phyloP scores from a whole-genome alignment of 2,329 filamentous ascomycete species.

The Elsinoe arachidis region DNA sequence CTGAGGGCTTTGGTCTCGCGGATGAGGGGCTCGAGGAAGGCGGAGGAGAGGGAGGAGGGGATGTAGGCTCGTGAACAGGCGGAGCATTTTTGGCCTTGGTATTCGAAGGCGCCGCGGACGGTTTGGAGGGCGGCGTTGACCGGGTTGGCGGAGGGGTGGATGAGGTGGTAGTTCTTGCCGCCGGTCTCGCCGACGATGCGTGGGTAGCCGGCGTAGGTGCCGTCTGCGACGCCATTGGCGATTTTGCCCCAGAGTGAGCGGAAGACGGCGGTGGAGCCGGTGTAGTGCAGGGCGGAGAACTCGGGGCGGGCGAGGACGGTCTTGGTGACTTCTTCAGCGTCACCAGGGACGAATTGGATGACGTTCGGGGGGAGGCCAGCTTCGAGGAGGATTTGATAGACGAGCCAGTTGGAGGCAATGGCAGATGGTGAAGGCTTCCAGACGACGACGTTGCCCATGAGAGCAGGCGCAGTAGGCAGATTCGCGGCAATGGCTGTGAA shows the following conservation, averaged over 20 bases:
- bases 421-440: conserved; percentile 94
- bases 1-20: conserved; percentile 62
- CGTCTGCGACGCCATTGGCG: conserved; percentile 68
- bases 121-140: conserved; percentile 73
- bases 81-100: conserved; percentile 85
- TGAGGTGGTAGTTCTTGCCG: conserved; percentile 86
- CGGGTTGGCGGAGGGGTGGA: conserved; percentile 69
- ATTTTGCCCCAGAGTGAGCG: conserved; percentile 81
- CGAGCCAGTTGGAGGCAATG: conserved; percentile 81
- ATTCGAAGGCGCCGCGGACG: conserved; percentile 81
- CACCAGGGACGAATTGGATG: conserved; percentile 86
- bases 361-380: conserved; percentile 82
- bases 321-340: conserved; percentile 75
- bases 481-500: conserved; percentile 94
- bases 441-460: conserved; percentile 89
- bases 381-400: conserved; percentile 85
- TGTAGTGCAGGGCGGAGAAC: conserved; percentile 91
- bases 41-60: conserved; percentile 62
- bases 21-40: conserved; percentile 59
- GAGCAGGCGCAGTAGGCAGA: conserved; percentile 68
- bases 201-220: conserved; percentile 75
- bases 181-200: conserved; percentile 85
- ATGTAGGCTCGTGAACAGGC: conserved; percentile 75
- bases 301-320: conserved; percentile 66
- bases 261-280: conserved; percentile 87